These are phyloP conservation scores for Ustilago xerochloae DNA, from an alignment of 1,284 basidiomycete genomes.

Conservation along the genomic window DNA sequence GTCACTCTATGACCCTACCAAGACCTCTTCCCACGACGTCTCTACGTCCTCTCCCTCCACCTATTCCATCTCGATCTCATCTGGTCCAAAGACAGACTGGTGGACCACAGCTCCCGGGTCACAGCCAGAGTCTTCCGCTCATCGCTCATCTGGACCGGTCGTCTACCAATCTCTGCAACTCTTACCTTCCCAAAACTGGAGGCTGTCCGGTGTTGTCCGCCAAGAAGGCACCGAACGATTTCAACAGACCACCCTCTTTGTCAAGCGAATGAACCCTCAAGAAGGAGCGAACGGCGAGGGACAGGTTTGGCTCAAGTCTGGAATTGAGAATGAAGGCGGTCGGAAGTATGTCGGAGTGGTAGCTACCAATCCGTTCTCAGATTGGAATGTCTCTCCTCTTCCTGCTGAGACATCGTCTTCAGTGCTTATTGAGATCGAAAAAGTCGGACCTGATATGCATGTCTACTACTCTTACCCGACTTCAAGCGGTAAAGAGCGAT, in stretches of 20 bases:
- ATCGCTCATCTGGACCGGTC: constrained; percentile 26
- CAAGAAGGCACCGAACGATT: constrained; percentile 30
- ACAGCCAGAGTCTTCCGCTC: constrained; percentile 29
- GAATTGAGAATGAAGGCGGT: constrained; percentile 34
- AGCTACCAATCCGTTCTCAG: constrained; percentile 31
- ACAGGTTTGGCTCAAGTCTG: constrained; percentile 32
- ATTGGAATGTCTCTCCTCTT: constrained; percentile 36
- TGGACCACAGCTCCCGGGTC: constrained; percentile 34
- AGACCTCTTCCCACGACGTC: constrained; percentile 13
- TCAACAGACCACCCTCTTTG: constrained; percentile 41
- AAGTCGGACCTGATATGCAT: constrained; percentile 25
- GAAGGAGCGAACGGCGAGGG: background rate
- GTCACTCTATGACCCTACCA: constrained; percentile 32
- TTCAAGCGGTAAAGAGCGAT: background rate
- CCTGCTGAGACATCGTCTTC: background rate
- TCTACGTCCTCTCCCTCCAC: background rate
- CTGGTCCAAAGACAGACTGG: constrained; percentile 29
- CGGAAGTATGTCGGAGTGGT: constrained; percentile 40
- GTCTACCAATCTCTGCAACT: constrained; percentile 6
- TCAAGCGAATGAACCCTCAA: background rate
- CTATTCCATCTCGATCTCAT: constrained; percentile 7
- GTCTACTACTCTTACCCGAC: constrained; percentile 27
- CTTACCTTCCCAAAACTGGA: background rate
- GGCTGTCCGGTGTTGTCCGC: constrained; percentile 6
- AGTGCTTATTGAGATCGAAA: constrained; percentile 35